These are phyloP conservation scores for Tolypocladium ovalisporum DNA, from an alignment of 2,329 filamentous ascomycete genomes.

Conservation along the genomic window DNA sequence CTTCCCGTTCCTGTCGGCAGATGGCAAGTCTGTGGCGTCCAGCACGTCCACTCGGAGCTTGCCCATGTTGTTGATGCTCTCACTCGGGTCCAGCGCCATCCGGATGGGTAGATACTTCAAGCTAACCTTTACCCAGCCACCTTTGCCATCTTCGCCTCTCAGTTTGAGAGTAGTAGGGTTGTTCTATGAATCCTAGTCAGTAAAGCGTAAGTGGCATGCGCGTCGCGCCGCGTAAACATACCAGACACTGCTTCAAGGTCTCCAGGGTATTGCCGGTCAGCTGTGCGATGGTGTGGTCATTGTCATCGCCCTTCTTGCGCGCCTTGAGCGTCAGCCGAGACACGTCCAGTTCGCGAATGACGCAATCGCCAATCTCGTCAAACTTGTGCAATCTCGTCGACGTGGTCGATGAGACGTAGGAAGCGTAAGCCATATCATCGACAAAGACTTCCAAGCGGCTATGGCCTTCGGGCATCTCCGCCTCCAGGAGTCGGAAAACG, in stretches of 20 bases:
- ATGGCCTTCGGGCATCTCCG: constrained; percentile 65
- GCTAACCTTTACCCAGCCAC: constrained; percentile 78
- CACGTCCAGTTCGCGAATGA: constrained; percentile 94
- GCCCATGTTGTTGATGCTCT: constrained; percentile 99
- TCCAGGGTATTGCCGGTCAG: constrained; percentile 76
- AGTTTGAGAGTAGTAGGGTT: constrained; percentile 77
- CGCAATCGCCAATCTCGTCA: constrained; percentile 89
- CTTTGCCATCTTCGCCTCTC: constrained; percentile 63
- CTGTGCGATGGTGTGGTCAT: constrained; percentile 69
- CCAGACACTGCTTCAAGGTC: constrained; percentile 77
- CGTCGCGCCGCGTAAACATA: constrained; percentile 31
- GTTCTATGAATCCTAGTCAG: constrained; percentile 43
- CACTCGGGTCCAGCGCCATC: constrained; percentile 87
- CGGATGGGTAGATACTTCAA: constrained; percentile 89
- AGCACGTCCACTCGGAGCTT: constrained; percentile 87
- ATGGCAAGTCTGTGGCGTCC: constrained; percentile 77
- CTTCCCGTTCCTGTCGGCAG: constrained; percentile 91
- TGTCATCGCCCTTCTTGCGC: constrained; percentile 67
- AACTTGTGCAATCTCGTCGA: constrained; percentile 60
- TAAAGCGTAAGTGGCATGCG: background rate
- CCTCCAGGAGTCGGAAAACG: constrained; percentile 90
- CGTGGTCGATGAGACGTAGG: constrained; percentile 72
- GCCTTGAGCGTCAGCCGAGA: constrained; percentile 84
- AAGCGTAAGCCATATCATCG: constrained; percentile 88
- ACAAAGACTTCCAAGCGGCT: constrained; percentile 80